These are phyloP conservation scores for Hansfordia pulvinata DNA, from an alignment of 2,329 filamentous ascomycete species.

Conservation along the genomic window DNA sequence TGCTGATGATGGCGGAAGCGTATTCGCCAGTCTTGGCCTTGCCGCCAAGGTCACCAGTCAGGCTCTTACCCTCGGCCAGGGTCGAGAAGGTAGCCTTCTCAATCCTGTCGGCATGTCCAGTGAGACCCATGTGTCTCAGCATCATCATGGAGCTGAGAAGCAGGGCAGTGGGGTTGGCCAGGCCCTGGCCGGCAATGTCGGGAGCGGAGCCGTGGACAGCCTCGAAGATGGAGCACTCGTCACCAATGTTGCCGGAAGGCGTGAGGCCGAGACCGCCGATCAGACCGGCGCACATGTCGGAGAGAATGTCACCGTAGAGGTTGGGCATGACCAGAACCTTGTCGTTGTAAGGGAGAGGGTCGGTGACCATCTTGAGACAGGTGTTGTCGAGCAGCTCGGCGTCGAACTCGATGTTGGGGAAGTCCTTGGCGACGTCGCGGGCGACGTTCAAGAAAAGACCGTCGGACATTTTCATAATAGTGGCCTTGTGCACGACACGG, in stretches of 20 bases:
- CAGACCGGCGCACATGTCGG: conserved; percentile 97
- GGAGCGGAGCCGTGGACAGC: conserved; percentile 95
- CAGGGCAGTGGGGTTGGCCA: conserved; percentile 94
- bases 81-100: conserved; percentile 93
- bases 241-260: conserved; percentile 95
- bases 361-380: conserved; percentile 96
- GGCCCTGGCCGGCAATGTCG: conserved; percentile 88
- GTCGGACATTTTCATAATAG: conserved; percentile 99
- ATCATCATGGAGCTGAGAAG: conserved; percentile 98
- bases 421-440: conserved; percentile 81
- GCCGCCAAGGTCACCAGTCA: conserved; percentile 93
- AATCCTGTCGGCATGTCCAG: conserved; percentile 72
- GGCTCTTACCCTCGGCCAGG: conserved; percentile 85
- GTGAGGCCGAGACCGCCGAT: conserved; percentile 96
- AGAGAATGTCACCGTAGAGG: conserved; percentile 98
- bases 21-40: conserved; percentile 95
- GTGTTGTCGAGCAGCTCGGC: conserved; percentile 98
- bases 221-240: conserved; percentile 99
- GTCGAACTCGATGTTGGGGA: conserved; percentile 90
- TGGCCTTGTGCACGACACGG: conserved; percentile 97
- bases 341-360: conserved; percentile 94
- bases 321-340: conserved; percentile 98
- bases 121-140: conserved; percentile 94
- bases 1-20: conserved; percentile 75
- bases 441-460: conserved; percentile 91